These are phyloP conservation scores for Articulospora tetracladia DNA, from an alignment of 495 filamentous ascomycete genomes.

Conservation along the genomic window DNA sequence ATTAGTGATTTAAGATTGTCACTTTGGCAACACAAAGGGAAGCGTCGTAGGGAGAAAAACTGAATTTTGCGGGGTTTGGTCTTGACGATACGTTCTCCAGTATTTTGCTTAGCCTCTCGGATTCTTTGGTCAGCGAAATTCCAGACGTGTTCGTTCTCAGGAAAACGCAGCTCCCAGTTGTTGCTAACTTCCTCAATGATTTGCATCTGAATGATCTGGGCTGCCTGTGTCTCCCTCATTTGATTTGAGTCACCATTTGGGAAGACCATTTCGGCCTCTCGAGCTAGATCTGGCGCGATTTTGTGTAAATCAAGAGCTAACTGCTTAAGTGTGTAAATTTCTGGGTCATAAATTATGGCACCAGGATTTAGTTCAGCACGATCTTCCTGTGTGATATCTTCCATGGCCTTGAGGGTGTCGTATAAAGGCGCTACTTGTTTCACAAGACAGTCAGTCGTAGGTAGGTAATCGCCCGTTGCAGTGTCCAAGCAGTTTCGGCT, in stretches of 20 bases:
- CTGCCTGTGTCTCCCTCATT: constrained; percentile 5
- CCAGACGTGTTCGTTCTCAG: constrained; percentile 25
- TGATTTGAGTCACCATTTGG: neutral
- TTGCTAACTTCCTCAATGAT: constrained; percentile 22
- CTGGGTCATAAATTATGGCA: too few species aligned
- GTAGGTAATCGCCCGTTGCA: neutral
- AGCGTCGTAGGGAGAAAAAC: constrained; percentile 20
- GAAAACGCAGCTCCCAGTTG: constrained; percentile 24
- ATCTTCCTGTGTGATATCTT: neutral
- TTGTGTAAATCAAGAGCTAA: constrained; percentile 13
- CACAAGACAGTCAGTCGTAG: neutral
- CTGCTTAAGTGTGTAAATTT: neutral
- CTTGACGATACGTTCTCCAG: neutral
- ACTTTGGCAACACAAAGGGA: constrained; percentile 15
- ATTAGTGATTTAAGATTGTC: constrained; percentile 1
- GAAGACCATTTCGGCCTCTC: constrained; percentile 5
- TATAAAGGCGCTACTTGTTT: neutral
- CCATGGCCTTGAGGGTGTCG: neutral
- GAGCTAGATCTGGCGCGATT: constrained; percentile 19
- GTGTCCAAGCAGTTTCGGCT: neutral
- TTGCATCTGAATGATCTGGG: constrained; percentile 17
- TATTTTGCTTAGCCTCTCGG: neutral
- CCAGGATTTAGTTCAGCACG: neutral
- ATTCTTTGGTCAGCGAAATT: constrained; percentile 15
- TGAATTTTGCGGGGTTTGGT: neutral